These are phyloP conservation scores for Thalassiosira mediterranea DNA, from an alignment of 352 stramenopile genomes.

Conservation along the genomic window DNA sequence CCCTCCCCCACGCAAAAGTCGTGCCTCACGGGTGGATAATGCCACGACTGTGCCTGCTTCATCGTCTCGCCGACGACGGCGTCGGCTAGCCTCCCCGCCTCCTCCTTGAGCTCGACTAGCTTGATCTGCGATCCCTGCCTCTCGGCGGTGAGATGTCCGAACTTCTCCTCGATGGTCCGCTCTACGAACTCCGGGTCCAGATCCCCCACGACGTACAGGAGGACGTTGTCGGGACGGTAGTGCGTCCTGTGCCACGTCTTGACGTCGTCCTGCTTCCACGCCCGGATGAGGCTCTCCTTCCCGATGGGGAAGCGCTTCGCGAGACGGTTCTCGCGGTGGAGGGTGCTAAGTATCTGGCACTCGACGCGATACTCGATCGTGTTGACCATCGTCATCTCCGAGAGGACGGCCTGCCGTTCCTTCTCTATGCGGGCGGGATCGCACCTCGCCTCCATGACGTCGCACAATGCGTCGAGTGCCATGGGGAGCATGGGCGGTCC, in stretches of 20 bases:
- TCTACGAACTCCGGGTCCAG: conserved; percentile 83
- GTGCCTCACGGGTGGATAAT: conserved; percentile 88
- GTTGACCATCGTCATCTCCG: conserved; percentile 90
- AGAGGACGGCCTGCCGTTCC: conserved; percentile 86
- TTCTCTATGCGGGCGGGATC: conserved; percentile 88
- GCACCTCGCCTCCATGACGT: conserved; percentile 87
- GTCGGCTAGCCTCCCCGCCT: conserved; percentile 64
- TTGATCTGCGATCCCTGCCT: conserved; percentile 79
- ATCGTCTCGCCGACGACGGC: conserved; percentile 77
- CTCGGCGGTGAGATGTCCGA: conserved; percentile 84
- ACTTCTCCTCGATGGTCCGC: conserved; percentile 84
- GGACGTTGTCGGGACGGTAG: conserved; percentile 89
- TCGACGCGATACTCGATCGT: conserved; percentile 90
- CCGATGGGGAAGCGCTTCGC: conserved; percentile 88
- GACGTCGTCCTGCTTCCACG: conserved; percentile 85
- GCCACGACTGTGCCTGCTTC: conserved; percentile 84
- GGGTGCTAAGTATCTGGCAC: conserved; percentile 87
- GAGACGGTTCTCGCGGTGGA: conserved; percentile 88
- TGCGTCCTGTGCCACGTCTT: conserved; percentile 87
- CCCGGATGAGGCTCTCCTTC: conserved; percentile 85
- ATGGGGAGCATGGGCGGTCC: conserved; percentile 85
- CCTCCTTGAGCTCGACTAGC: conserved; percentile 58
- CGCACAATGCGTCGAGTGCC: conserved; percentile 86
- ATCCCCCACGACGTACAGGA: conserved; percentile 88
- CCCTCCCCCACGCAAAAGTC: conserved; percentile 82